Conservation (phyloP, 768 basidiomycete genomes). For the Psilocybe tampanensis region DNA sequence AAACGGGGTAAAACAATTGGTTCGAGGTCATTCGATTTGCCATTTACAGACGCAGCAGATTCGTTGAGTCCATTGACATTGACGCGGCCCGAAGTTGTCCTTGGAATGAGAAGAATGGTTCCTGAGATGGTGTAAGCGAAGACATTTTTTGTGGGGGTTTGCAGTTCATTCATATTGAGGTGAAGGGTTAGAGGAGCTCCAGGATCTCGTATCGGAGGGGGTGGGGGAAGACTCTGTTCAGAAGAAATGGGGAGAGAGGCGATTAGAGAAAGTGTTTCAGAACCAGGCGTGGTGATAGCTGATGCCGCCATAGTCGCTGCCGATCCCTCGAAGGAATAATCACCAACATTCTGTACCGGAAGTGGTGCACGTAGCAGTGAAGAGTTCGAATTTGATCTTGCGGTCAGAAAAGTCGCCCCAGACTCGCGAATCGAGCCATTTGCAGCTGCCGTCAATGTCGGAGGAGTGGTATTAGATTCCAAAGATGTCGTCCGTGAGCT, state of each 20-base stretch:
- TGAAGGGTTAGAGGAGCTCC: conserved; percentile 70
- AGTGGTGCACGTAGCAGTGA: conserved; percentile 79
- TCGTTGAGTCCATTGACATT: conserved; percentile 16
- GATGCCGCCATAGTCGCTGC: conserved; percentile 35
- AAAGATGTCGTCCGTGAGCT: conserved; percentile 51
- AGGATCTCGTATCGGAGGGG: conserved; percentile 41
- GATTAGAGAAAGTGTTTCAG: conserved; percentile 46
- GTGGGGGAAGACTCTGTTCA: conserved; percentile 24
- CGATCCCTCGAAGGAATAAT: conserved; percentile 76
- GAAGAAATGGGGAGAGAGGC: conserved; percentile 49
- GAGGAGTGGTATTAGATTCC: conserved; percentile 40
- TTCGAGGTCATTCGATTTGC: conserved; percentile 30
- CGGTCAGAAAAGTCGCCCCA: conserved; percentile 16
- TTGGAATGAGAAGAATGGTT: conserved; percentile 60
- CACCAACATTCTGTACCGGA: conserved; percentile 61
- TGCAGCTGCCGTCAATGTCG: conserved; percentile 22
- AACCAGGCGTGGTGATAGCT: conserved; percentile 14
- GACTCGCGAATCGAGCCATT: conserved; percentile 13
- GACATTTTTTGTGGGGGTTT: conserved; percentile 61
- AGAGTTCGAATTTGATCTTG: conserved; percentile 45
- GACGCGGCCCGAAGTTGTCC: conserved; percentile 28
- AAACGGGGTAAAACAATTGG: conserved; percentile 70
- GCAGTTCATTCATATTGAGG: conserved; percentile 78
- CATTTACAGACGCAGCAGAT: conserved; percentile 19
- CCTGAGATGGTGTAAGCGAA: conserved; percentile 72